Evolutionary conservation across 495 filamentous ascomycete species (phyloP), one percentile per base, ranked within the genome.

Genomic region (Talaromyces wortmannii): DNA sequence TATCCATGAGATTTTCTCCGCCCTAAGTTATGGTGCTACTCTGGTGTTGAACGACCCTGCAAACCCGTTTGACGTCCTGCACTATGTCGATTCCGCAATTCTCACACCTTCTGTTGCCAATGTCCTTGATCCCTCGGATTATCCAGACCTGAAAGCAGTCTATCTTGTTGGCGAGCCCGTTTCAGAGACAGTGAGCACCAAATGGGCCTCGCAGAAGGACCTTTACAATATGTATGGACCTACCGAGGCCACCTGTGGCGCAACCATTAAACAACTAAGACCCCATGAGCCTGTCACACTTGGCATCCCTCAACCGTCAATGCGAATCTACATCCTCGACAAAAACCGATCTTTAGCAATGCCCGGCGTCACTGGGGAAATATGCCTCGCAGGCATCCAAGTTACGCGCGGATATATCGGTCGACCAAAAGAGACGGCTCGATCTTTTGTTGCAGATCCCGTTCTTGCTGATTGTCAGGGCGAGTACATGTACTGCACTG

Each of bases 141-240:
- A 55, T 43, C 61, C 57, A n/a, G 45, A 54, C 17, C 55, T 69
- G 4, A 55, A 61, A 13, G 57, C 43, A 6, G 56, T 71, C 1
- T 66, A 65, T 50, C 52, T 70, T 2, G 67, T 61, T 15, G 68
- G 68, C 0, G 70, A 73, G 52, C 17, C 61, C 7, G 63, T 71
- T 33, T 45, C 59, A 0, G 68, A 69, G 50, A 16, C 15, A 23
- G 52, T 69, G 11, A 50, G 32, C 32, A 62, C 72, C 45, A 31
- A 5, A 2, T 74, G 71, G 70, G 43, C 60, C 1, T 13, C 32
- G 3, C 18, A 30, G 45, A 65, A 54, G 46, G 31, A 23, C 7
- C 47, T 64, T 4, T 73, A 66, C 55, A 72, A 72, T 53, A 64
- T 63, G 59, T 74, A 74, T 56, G 70, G 71, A 1, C 71, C 71